Evolutionary conservation across 2,329 filamentous ascomycete genomes (phyloP), one percentile per base, ranked within the genome.

Genomic region (Clarireedia hainanense): DNA sequence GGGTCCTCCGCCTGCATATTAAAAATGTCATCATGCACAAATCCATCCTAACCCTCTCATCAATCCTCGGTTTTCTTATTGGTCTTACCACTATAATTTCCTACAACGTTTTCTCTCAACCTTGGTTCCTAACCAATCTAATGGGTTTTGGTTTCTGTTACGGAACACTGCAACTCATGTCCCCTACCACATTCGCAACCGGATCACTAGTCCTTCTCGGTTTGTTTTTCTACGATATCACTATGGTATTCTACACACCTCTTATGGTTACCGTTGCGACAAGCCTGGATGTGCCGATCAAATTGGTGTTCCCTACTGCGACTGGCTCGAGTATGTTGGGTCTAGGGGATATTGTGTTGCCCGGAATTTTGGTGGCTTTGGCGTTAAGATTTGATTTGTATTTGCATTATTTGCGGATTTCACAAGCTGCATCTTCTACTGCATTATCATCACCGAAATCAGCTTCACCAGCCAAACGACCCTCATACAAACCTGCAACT

Each of bases 151-250:
- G 86, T 5, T 90, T 96, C 73, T 91, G 86, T 62, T 96, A 97
- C 66, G 81, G 82, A 6, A 84, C 88, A 4, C 78, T 96, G 55
- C 83, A 92, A 64, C 74, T 95, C 52, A 83, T 97, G 75, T 95
- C 91, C 1, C 91, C 91, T 0, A 95, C 91, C 0, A 92, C 89
- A 0, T 95, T 96, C 67, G 74, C 80, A 54, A 96, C 89, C 0
- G 90, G 90, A 0, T 87, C 86, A 6, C 71, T 91, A 45, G 84
- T 97, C 9, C 76, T 97, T 1, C 74, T 77, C 9, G 89, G 86
- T 0, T 76, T 97, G 1, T 97, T 97, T 74, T 83, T 95, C 67
- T 99, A 99, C 67, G 92, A 99, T 68, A 92, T 99, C 49, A 84
- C 94, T 70, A 91, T 92, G 77, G 89, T 94, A 5, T 94, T 94